A percentile compares a stretch with the other conserved stretches of the same genome.
These are phyloP conservation scores for Odontarrhena argentea DNA, from an alignment of 345 rosid species.

Conservation along the genomic window DNA sequence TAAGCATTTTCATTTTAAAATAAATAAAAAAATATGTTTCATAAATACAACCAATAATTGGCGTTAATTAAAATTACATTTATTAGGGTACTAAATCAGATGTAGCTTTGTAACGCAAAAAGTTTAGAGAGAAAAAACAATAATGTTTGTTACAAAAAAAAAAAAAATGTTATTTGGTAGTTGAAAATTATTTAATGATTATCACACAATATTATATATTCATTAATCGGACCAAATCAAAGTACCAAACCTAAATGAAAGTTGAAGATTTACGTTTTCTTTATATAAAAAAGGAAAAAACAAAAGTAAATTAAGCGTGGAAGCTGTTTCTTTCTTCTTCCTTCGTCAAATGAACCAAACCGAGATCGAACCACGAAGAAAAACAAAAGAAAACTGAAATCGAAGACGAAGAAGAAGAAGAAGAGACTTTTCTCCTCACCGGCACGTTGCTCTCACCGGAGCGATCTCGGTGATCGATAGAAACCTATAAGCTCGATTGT, in stretches of 20 bases:
- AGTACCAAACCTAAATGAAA: constrained; percentile 19
- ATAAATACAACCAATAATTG: neutral
- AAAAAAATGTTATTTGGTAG: neutral
- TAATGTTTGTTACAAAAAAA: too few species aligned
- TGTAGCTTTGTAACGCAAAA: neutral
- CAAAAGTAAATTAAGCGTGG: neutral
- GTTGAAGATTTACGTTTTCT: constrained; percentile 28
- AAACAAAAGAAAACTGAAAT: neutral
- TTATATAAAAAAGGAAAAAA: neutral
- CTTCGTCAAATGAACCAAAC: constrained; percentile 27
- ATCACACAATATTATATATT: neutral
- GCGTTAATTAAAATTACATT: neutral
- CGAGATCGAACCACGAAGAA: constrained; percentile 2
- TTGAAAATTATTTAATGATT: constrained; percentile 12
- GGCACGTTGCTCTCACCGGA: constrained; percentile 33
- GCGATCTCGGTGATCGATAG: constrained; percentile 33
- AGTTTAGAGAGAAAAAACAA: neutral
- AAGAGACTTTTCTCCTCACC: constrained; percentile 26
- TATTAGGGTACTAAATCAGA: neutral
- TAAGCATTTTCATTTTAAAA: neutral
- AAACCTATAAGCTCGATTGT: constrained; percentile 1
- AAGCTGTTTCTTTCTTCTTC: constrained; percentile 21
- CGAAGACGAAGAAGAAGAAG: neutral
- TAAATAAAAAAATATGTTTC: neutral
- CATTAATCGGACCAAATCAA: constrained; percentile 22